Base-by-base conservation (phyloP, 805 yeast genomes). In the Kurtzmaniella cleridarum region DNA sequence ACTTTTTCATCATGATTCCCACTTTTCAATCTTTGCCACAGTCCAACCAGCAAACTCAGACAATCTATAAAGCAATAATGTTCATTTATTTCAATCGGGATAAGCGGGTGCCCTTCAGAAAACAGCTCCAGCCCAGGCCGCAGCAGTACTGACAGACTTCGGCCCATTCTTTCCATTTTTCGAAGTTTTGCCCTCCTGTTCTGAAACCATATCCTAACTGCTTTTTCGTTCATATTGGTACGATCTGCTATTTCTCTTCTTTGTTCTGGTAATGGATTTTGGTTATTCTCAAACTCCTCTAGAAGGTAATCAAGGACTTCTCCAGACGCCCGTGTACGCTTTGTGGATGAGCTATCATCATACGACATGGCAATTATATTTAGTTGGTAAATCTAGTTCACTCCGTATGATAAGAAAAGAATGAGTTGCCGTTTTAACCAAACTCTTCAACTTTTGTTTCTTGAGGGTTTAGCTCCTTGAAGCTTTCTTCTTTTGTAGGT, bases 191-290 rank as follows among this genome's bases (percentile, higher is more conserved):
- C 93, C 45, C 97, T 66, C 50, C 90, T 68, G 56, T 88, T 88
- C 59, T 89, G 97, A 53, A 87, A 89, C 96, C 96, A 89, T 32
- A 89, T 89, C 40, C 95, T 72, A 2, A 89, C 95, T 11, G 90
- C 86, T 45, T 93, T 75, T 50, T 89, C 96, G 11, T 89, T 77
- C 85, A 88, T 81, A 14, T 82, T 84, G 1, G 95, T 84, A 43
- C 72, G 71, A 2, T 73, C 78, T 30, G 93, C 79, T 29, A 89
- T 78, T 24, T 70, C 74, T 51, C 81, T 81, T 30, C 96, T 66
- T 40, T 75, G 74, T 30, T 81, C 81, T 0, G 90, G 79, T 24
- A 78, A 69, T 0, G 96, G 96, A 48, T 83, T 85, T 24, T 86
- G 83, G 48, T 85, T 85, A 37, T 64, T 66, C 37, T 73, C 75